Evolutionary conservation across 164 flowering plant genomes (phyloP), one percentile per base, ranked within the genome.

Genomic region (Vitis vinifera): DNA sequence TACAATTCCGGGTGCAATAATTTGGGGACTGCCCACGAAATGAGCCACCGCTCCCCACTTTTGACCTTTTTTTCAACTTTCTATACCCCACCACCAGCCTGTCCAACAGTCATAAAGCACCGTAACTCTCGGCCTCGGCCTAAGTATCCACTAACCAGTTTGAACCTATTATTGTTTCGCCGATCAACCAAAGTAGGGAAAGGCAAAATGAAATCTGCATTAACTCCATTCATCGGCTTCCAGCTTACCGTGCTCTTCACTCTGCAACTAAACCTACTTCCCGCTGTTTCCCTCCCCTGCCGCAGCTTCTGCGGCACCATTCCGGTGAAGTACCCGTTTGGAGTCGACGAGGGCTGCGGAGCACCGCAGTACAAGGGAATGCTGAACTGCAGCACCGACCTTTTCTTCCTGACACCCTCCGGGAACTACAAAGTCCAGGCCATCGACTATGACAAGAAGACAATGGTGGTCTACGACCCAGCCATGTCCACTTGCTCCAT

Each of bases 301-400:
- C 82, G 90, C 2, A 77, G 23, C 74, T 62, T 68, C 70, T 94
- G 98, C 82, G 90, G 89, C 69, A 59, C 55, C 80, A 78, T 89
- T 14, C 57, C 85, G 51, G 76, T 93, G n/a, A 77, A 80, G 63
- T 89, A 86, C 89, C 98, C 98, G 0, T 89, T 93, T 73, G 84
- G 89, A 51, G 30, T 90, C 16, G 93, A 87, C 79, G 91, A 91
- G 51, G 98, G 98, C 29, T 93, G 98, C 79, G 98, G 98, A 47
- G 86, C 97, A 2, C 89, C 91, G 0, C 89, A 84, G 70, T 88
- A 71, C 81, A 85, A 90, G 2, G 71, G 69, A 65, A 88, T 86
- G 93, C 73, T 94, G 8, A 89, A 86, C 74, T 94, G 97, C 91
- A 73, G 59, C 72, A 72, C 71, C 2, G 87, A 81, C 37, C 73